Evolutionary conservation across 306 rosid species (phyloP), one percentile per base, ranked within the genome.

Genomic region (Sesbania bispinosa): DNA sequence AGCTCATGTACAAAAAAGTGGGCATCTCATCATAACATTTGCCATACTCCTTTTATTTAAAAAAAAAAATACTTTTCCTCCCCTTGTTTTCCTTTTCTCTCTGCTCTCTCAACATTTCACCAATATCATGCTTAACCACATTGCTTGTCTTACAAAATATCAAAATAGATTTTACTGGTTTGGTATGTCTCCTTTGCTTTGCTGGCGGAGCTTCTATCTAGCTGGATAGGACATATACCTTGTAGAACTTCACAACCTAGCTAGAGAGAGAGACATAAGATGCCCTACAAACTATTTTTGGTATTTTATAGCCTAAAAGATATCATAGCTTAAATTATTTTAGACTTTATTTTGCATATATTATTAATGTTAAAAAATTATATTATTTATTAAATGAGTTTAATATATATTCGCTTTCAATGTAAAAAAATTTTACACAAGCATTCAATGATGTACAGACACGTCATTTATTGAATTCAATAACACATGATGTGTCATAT

Each of bases 1-100:
- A 54, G n/a, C n/a, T 33, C 38, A 19, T 55, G 79, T 42, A 73
- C 23, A 82, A 53, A n/a, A 53, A 76, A 76, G 84, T 60, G 52
- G 60, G 79, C 67, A 76, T 79, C 66, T 83, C 79, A 79, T 79
- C 71, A 80, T 72, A 67, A 11, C 78, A 62, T 47, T 68, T 73
- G 64, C 62, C 53, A 53, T 33, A 50, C 50, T 47, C 38, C 46
- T 47, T 38, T 38, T 23, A n/a, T 15, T 18, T 2, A 24, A 24
- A 0, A 46, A 54, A n/a, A n/a, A n/a, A 29, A 38, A 69, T 21
- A 69, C 53, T n/a, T n/a, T n/a, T 70, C 42, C 18, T 19, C 52
- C 39, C 19, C 16, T n/a, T n/a, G n/a, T n/a, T n/a, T 68, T 54
- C 53, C 24, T 23, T 32, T 1, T n/a, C 1, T 7, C 3, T 5